These are phyloP conservation scores for Ettlia oleoabundans DNA, from an alignment of 139 green algal genomes.

Conservation along the genomic window DNA sequence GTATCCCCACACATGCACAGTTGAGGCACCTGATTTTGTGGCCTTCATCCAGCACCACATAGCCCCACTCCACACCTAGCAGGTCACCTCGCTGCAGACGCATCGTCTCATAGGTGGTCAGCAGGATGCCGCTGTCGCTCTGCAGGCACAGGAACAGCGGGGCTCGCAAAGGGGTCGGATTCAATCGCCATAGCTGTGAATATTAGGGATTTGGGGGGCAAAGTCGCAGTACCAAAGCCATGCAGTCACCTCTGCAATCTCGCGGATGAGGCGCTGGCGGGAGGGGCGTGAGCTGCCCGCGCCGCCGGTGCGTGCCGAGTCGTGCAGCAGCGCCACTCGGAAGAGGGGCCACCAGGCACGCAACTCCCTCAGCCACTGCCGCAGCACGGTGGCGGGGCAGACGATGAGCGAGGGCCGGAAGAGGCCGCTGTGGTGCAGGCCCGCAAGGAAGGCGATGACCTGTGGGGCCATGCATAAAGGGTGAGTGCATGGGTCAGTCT, in stretches of 20 bases:
- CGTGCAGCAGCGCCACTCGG: conserved; percentile 90
- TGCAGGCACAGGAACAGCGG: neutral
- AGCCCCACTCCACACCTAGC: conserved; percentile 88
- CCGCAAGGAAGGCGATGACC: conserved; percentile 81
- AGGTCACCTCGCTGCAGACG: conserved; percentile 75
- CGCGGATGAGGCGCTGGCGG: conserved; percentile 16
- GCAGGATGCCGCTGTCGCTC: conserved; percentile 64
- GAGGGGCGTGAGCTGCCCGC: conserved; percentile 8
- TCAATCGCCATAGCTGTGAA: too few species aligned
- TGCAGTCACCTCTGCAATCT: conserved; percentile 21
- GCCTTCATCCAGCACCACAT: conserved; percentile 93
- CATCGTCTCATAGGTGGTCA: conserved; percentile 95
- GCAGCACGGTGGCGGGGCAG: conserved; percentile 93
- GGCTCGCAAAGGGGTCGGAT: too few species aligned
- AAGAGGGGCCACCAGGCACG: conserved; percentile 75
- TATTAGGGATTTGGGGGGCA: too few species aligned
- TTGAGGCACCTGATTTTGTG: conserved; percentile 86
- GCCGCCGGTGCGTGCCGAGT: conserved; percentile 43
- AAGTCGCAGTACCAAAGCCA: too few species aligned
- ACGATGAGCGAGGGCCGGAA: conserved; percentile 88
- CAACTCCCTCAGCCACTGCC: conserved; percentile 95
- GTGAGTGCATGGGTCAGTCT: neutral
- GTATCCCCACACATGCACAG: too few species aligned
- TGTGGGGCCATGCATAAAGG: conserved; percentile 83
- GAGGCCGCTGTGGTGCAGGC: conserved; percentile 75